Evolutionary conservation across 1,284 basidiomycete genomes (phyloP), one percentile per base, ranked within the genome.

Genomic region (Amylostereum chailletii): DNA sequence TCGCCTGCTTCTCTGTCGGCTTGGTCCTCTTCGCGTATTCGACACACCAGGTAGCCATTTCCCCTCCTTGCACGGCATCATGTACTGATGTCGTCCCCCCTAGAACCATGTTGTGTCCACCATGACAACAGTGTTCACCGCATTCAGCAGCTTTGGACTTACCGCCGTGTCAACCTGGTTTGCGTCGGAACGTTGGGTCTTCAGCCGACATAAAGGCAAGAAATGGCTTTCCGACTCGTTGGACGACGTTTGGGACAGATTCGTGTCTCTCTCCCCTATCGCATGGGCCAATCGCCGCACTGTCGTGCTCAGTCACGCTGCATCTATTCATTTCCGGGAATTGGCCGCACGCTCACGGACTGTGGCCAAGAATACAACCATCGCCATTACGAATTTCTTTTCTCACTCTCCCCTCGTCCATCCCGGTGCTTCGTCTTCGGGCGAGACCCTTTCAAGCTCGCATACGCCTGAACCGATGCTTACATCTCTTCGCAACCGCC

Each of bases 111-210:
- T 82, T 42, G 86, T 83, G 1, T 81, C 76, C n/a, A 79, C 76
- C 0, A 71, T 87, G 47, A 87, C 86, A 2, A 83, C 86, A 3
- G 76, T 86, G 33, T 77, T 88, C 57, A 88, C 85, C 11, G 74
- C 73, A 10, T 79, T 84, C 58, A 87, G 85, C 29, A 84, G 82
- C 27, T 83, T 87, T 56, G 86, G 86, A 46, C 75, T 89, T 19
- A 69, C 74, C 19, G 85, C 84, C 5, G 85, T 89, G 6, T 86
- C 85, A 2, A 69, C 77, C 1, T 89, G 86, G 86, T 87, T 90
- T 60, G 77, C 78, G 4, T 83, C 79, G 4, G 86, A 89, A 62
- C 76, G 84, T 27, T 85, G 77, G 76, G 76, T 81, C 48, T 89
- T 83, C 61, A 69, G 73, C 32, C 74, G 76, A 4, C 82, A 88